Conservation (phyloP, 2,329 filamentous ascomycete genomes). For the Cytospora paraplurivora region DNA sequence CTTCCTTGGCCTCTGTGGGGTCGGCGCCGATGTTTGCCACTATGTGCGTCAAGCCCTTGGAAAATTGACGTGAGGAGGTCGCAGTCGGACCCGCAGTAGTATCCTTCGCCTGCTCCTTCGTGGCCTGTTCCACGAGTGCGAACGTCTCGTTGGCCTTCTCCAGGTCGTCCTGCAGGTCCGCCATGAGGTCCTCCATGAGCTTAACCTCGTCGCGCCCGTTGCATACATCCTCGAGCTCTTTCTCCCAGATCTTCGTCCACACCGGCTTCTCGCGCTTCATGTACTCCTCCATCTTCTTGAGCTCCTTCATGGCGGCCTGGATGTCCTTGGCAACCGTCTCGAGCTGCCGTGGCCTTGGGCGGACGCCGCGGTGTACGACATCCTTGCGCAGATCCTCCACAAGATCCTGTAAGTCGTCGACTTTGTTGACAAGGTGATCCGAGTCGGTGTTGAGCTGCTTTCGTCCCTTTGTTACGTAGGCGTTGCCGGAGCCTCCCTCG, state of each 20-base stretch:
- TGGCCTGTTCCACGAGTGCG: conserved; percentile 92
- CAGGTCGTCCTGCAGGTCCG: conserved; percentile 90
- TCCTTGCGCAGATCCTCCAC: conserved; percentile 98
- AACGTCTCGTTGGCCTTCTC: conserved; percentile 95
- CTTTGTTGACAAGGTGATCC: conserved; percentile 84
- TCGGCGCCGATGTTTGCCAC: conserved; percentile 55
- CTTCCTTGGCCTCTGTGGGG: conserved; percentile 83
- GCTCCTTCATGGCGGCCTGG: conserved; percentile 74
- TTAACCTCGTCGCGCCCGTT: conserved; percentile 93
- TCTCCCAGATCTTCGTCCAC: conserved; percentile 99
- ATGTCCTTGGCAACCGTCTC: conserved; percentile 91
- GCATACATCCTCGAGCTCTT: conserved; percentile 92
- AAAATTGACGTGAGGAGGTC: conserved; percentile 49
- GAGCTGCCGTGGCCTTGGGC: conserved; percentile 85
- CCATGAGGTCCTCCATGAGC: conserved; percentile 92
- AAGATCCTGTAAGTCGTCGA: conserved; percentile 95
- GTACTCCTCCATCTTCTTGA: conserved; percentile 93
- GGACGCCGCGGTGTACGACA: conserved; percentile 88
- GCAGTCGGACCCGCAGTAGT: conserved; percentile 56
- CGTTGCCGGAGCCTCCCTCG: conserved; percentile 77
- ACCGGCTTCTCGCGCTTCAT: conserved; percentile 89
- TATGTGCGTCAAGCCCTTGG: conserved; percentile 57
- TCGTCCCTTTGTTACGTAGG: conserved; percentile 83
- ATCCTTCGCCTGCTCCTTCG: conserved; percentile 94
- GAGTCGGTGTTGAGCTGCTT: conserved; percentile 85